Conservation (phyloP, 2,329 filamentous ascomycete species). For the Whalleya microplaca region DNA sequence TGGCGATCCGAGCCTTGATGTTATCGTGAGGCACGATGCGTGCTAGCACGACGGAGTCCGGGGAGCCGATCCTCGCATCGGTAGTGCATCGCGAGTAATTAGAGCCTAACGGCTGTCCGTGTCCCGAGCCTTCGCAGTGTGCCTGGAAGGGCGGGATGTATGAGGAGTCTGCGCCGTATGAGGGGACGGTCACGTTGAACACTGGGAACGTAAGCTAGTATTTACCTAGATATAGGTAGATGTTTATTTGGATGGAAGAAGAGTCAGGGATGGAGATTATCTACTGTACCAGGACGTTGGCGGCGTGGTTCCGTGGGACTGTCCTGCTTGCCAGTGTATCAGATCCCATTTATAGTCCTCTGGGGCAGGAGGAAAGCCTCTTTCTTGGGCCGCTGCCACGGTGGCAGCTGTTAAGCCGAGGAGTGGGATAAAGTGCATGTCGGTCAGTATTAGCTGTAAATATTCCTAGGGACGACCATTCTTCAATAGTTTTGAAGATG, state of each 20-base stretch:
- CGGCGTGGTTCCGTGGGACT: slow-evolving; percentile 10
- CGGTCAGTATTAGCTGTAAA: too few relatives aligned
- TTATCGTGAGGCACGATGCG: slow-evolving; percentile 11
- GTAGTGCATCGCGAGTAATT: slow-evolving; percentile 1
- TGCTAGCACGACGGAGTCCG: not conserved
- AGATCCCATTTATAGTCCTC: slow-evolving; percentile 16
- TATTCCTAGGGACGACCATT: not conserved
- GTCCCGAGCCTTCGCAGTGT: slow-evolving; percentile 6
- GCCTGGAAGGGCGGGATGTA: slow-evolving; percentile 6
- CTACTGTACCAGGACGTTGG: slow-evolving; percentile 7
- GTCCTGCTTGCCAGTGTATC: slow-evolving; percentile 9
- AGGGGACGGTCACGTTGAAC: slow-evolving; percentile 6
- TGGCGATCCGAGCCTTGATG: slow-evolving; percentile 6
- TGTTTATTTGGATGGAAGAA: too few relatives aligned
- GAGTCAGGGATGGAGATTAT: not conserved
- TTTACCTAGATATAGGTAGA: too few relatives aligned
- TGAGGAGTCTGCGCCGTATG: not conserved
- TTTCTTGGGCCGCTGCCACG: not conserved
- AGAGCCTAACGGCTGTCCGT: slow-evolving; percentile 7
- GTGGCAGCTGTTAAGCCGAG: not conserved
- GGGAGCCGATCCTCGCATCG: not conserved
- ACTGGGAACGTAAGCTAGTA: not conserved
- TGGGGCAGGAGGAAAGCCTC: not conserved
- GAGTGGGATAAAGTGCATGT: not conserved
- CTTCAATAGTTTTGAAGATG: not conserved